Conservation (phyloP, 768 basidiomycete species). For the Suillus decipiens region DNA sequence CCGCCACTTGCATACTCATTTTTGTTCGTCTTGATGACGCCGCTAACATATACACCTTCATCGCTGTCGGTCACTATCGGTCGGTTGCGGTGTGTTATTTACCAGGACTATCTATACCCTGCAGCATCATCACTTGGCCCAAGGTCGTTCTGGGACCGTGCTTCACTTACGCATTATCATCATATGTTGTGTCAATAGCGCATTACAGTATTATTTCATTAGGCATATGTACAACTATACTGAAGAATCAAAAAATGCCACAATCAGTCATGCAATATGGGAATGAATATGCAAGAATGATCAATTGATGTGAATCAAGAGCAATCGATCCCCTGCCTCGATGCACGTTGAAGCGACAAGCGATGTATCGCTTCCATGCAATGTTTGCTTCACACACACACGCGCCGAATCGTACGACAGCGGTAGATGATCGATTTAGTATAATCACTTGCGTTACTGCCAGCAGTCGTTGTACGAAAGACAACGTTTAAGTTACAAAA, state of each 20-base stretch:
- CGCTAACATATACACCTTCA: conserved; percentile 26
- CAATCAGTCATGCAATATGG: conserved; percentile 21
- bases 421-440: not conserved
- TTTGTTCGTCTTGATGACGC: conserved; percentile 32
- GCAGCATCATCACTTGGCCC: conserved; percentile 12
- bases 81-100: conserved; percentile 29
- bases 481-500: conserved; percentile 15
- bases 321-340: not conserved
- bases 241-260: conserved; percentile 30
- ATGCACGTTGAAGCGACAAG: not conserved
- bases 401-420: not conserved
- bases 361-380: not conserved
- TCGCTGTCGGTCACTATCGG: conserved; percentile 10
- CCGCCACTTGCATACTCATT: conserved; percentile 20
- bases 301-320: conserved; percentile 1
- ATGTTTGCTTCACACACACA: not conserved
- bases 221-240: conserved; percentile 36
- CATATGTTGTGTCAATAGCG: conserved; percentile 39
- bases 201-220: conserved; percentile 30
- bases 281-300: not conserved
- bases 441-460: not conserved
- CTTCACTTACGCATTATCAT: conserved; percentile 25
- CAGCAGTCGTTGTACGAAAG: not conserved
- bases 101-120: conserved; percentile 37
- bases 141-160: not conserved